Base-by-base conservation (phyloP, 306 rosid genomes). In the Hylodesmum podocarpum region DNA sequence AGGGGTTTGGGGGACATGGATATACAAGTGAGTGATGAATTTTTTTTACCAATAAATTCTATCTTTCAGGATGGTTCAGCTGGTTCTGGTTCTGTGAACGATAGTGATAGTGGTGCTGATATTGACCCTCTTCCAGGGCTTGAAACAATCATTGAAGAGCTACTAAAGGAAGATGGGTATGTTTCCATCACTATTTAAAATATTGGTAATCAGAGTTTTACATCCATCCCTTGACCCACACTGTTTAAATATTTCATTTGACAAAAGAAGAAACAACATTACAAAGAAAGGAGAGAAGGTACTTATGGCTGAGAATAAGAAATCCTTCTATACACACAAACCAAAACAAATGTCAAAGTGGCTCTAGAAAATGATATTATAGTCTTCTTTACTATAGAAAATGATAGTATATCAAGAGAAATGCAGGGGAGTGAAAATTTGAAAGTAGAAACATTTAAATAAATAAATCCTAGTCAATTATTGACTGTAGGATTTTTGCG, bases 81-180 rank as follows among this genome's bases (percentile, higher is more conserved):
- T 69, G 82, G 63, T 82, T 68, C 78, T 44, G 91, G 80, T 80
- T 82, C 89, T 31, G 55, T 78, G 64, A 82, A 79, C 39, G 51
- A 41, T 66, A 63, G 70, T 36, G 46, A 43, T 55, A 58, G 76
- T 82, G 75, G 37, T 47, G 71, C 31, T 55, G 55, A 46, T 28
- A 91, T 94, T 24, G 90, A 89, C 39, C 98, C 97, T 54, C 98
- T 94, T 78, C 98, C 91, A 24, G 98, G 98, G 41, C 98, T 94
- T 78, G 93, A 86, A 74, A 73, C 92, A 73, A 94, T 94, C 74
- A 85, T 92, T 54, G 82, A 87, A 81, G 96, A 92, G 85, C 85
- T 94, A 67, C 80, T 78, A 76, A 36, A 41, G 79, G 98, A 94
- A 86, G 91, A 90, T 43, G 98, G 98, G 98, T 94, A 86, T 75